Conservation (phyloP, 257 asterid genomes). For the Paulownia fortunei region DNA sequence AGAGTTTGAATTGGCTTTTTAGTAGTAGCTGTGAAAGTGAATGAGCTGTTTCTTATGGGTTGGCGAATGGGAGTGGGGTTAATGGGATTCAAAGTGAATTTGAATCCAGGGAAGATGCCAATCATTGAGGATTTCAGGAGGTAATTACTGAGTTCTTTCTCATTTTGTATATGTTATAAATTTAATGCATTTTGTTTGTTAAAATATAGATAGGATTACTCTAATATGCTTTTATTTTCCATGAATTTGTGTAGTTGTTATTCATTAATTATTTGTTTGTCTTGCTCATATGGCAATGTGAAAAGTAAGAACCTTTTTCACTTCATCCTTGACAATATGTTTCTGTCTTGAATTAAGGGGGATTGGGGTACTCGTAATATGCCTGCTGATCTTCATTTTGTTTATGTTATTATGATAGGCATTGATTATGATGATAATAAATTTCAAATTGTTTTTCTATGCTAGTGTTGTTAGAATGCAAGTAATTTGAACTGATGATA, state of each 20-base stretch:
- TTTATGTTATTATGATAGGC: background rate
- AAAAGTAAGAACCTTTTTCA: background rate
- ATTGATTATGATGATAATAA: background rate
- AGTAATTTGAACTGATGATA: background rate
- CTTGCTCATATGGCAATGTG: background rate
- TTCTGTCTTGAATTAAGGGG: background rate
- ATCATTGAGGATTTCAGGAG: background rate
- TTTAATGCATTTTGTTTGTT: constrained; percentile 9
- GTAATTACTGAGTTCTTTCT: background rate
- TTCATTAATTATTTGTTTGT: background rate
- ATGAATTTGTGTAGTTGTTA: background rate
- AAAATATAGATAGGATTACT: constrained; percentile 2
- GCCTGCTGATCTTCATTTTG: background rate
- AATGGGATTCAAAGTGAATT: background rate
- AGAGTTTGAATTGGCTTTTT: background rate
- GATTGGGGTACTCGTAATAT: background rate
- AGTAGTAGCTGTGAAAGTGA: background rate
- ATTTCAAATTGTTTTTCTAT: background rate
- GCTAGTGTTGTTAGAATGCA: background rate
- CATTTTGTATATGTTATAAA: background rate
- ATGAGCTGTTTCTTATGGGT: background rate
- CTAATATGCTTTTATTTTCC: background rate
- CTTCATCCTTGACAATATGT: background rate
- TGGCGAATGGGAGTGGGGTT: constrained; percentile 1
- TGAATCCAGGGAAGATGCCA: background rate